These are phyloP conservation scores for Kwoniella dendrophila DNA, from an alignment of 768 basidiomycete genomes.

Conservation along the genomic window DNA sequence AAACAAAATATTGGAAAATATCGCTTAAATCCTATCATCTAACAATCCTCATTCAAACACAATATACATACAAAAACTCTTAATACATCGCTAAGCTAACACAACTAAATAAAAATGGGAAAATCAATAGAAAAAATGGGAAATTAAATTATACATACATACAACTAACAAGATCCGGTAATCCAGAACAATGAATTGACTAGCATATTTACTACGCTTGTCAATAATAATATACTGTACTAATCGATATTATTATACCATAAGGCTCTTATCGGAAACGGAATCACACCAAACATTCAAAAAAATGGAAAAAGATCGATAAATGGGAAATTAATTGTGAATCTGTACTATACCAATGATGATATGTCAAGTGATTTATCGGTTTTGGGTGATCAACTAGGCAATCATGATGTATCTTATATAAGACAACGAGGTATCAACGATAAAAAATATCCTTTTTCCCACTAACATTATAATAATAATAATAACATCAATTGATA, in stretches of 20 bases:
- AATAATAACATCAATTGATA: background rate
- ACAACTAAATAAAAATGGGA: too few species aligned
- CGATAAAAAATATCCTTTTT: background rate
- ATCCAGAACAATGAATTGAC: too few species aligned
- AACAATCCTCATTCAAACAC: background rate
- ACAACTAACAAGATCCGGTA: too few species aligned
- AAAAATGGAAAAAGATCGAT: background rate
- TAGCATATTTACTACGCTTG: too few species aligned
- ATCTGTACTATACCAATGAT: too few species aligned
- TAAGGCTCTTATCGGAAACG: too few species aligned
- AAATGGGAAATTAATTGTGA: constrained; percentile 5
- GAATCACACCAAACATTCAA: too few species aligned
- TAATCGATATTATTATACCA: too few species aligned
- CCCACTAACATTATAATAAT: background rate
- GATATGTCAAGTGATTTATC: background rate
- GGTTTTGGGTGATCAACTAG: background rate
- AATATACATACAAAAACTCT: background rate
- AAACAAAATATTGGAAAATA: constrained; percentile 9
- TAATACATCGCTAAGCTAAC: background rate
- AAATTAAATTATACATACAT: background rate
- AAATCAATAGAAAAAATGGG: background rate
- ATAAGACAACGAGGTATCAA: background rate
- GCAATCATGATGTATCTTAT: too few species aligned
- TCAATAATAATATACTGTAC: too few species aligned
- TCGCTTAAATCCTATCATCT: background rate